phyloP scores from a whole-genome alignment of 495 filamentous ascomycete species.

The Penicillium turbatum region DNA sequence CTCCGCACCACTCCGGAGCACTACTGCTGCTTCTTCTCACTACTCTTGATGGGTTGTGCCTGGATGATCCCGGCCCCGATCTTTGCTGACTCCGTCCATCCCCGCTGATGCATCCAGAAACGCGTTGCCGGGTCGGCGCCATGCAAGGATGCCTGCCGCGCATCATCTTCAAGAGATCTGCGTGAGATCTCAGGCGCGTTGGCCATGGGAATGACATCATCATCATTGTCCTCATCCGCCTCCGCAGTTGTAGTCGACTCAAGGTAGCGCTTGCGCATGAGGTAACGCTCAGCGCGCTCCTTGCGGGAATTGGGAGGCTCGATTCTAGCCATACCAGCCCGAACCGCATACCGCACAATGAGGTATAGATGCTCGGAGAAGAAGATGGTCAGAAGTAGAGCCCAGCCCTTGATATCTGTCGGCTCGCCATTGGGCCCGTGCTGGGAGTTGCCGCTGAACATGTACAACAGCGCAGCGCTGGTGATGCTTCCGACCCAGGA shows the following conservation, averaged over 20 bases:
- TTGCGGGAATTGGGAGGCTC: conserved; percentile 81
- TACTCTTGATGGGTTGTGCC: conserved; percentile 35
- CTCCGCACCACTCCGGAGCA: background rate
- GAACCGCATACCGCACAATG: conserved; percentile 62
- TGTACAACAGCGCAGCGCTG: conserved; percentile 76
- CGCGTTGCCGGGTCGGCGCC: conserved; percentile 53
- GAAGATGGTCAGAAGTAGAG: conserved; percentile 76
- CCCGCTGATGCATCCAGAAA: conserved; percentile 67
- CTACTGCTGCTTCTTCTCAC: conserved; percentile 58
- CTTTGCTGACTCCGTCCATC: conserved; percentile 55
- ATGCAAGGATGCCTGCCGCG: conserved; percentile 50
- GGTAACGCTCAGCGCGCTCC: conserved; percentile 69
- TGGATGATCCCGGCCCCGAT: conserved; percentile 56
- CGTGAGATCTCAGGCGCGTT: conserved; percentile 38
- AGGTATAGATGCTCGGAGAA: conserved; percentile 87
- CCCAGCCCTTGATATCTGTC: conserved; percentile 72
- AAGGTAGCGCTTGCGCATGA: conserved; percentile 67
- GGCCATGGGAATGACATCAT: conserved; percentile 11
- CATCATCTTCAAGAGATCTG: conserved; percentile 61
- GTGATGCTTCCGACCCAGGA: conserved; percentile 90
- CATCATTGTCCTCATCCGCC: conserved; percentile 26
- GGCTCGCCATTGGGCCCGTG: conserved; percentile 51
- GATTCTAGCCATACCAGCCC: conserved; percentile 66
- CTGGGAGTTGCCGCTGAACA: conserved; percentile 65
- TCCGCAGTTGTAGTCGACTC: conserved; percentile 41